These are phyloP conservation scores for Salix suchowensis DNA, from an alignment of 345 rosid species.

Conservation along the genomic window DNA sequence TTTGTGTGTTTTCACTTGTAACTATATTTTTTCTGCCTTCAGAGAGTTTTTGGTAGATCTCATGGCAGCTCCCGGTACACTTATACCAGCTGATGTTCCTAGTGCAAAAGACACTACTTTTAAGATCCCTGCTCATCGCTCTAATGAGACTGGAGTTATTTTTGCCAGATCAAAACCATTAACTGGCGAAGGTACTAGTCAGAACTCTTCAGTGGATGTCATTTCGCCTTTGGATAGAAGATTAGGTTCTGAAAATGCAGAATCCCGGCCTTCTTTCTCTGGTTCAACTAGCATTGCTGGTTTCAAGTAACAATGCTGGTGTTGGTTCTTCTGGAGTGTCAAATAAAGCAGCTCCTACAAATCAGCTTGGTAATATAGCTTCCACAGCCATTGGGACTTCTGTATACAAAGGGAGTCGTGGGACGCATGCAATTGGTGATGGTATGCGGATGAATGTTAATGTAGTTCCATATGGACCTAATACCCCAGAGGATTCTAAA, in stretches of 20 bases:
- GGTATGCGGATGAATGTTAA: constrained; percentile 64
- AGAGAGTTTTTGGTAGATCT: constrained; percentile 99
- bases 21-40: constrained; percentile 29
- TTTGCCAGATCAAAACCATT: constrained; percentile 43
- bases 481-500: constrained; percentile 57
- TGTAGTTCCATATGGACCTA: constrained; percentile 66
- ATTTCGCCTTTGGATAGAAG: constrained; percentile 32
- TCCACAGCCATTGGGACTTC: constrained; percentile 43
- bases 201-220: constrained; percentile 34
- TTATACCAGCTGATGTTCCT: constrained; percentile 87
- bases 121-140: constrained; percentile 40
- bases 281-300: constrained; percentile 36
- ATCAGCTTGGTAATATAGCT: constrained; percentile 52
- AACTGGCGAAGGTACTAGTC: constrained; percentile 70
- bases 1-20: constrained; percentile 13
- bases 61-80: constrained; percentile 99
- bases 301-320: constrained; percentile 36
- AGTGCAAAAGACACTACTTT: constrained; percentile 51
- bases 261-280: constrained; percentile 29
- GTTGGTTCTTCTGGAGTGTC: constrained; percentile 53
- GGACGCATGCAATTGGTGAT: constrained; percentile 48
- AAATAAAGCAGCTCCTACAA: constrained; percentile 29
- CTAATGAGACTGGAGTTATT: constrained; percentile 36
- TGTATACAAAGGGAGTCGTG: constrained; percentile 56
- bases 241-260: constrained; percentile 36